A percentile compares a stretch with the other conserved stretches of the same genome.
phyloP scores from a whole-genome alignment of 306 rosid genomes.

The Abrus pulchellus region DNA sequence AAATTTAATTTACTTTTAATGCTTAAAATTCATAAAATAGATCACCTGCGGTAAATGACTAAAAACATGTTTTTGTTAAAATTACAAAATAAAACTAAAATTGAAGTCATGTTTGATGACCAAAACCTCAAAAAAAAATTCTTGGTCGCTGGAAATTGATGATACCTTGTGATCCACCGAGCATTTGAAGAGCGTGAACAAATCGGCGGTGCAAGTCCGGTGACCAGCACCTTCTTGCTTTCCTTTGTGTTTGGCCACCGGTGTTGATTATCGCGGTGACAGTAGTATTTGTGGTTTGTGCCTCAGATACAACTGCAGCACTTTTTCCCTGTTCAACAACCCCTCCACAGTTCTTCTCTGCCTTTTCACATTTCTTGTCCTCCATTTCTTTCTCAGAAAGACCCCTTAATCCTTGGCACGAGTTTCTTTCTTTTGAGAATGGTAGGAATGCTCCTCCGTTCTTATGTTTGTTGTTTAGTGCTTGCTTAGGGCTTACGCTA shows the following conservation, averaged over 20 bases:
- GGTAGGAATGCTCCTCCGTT: constrained; percentile 87
- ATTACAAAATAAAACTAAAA: too few species aligned
- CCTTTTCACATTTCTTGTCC: constrained; percentile 58
- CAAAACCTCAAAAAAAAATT: too few species aligned
- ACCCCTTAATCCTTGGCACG: constrained; percentile 54
- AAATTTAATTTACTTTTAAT: not conserved
- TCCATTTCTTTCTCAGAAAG: constrained; percentile 61
- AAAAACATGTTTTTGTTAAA: too few species aligned
- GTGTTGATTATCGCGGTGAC: not conserved
- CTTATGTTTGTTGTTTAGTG: constrained; percentile 65
- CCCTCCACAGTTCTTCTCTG: constrained; percentile 46
- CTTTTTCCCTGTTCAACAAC: constrained; percentile 60
- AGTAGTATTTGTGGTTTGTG: constrained; percentile 43
- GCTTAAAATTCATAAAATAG: not conserved
- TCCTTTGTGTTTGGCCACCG: constrained; percentile 73
- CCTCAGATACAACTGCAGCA: constrained; percentile 41
- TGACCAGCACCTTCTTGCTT: constrained; percentile 99
- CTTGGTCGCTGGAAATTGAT: not conserved
- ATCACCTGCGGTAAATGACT: too few species aligned
- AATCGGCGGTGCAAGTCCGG: constrained; percentile 96
- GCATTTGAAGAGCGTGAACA: constrained; percentile 97
- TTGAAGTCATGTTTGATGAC: too few species aligned
- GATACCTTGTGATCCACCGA: constrained; percentile 99
- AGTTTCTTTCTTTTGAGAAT: constrained; percentile 75
- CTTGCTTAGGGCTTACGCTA: constrained; percentile 67